Conservation (phyloP, 345 rosid species). For the Brassica rapa region DNA sequence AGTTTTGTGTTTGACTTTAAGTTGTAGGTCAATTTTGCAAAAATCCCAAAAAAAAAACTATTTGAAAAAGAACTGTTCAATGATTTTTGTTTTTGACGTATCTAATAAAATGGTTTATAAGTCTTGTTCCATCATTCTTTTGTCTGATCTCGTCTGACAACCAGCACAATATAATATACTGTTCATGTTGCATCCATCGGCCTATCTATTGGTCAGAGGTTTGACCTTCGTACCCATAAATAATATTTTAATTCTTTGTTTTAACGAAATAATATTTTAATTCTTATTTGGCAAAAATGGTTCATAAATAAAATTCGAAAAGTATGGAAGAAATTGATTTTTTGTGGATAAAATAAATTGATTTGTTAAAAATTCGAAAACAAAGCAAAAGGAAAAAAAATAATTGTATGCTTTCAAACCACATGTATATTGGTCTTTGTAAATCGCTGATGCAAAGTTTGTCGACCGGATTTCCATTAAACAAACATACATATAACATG, state of each 20-base stretch:
- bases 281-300: background rate
- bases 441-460: background rate
- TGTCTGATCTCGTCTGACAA: constrained; percentile 24
- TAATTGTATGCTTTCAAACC: background rate
- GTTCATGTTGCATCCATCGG: constrained; percentile 7
- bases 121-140: constrained; percentile 9
- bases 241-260: background rate
- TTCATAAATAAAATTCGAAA: background rate
- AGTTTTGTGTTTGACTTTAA: no score
- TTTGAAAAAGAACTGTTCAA: background rate
- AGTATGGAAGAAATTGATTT: background rate
- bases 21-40: no score
- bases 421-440: background rate
- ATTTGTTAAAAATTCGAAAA: constrained; percentile 4
- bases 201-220: background rate
- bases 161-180: background rate
- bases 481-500: background rate
- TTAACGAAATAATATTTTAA: background rate
- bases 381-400: background rate
- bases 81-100: background rate
- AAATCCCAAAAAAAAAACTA: no score
- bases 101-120: background rate
- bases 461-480: background rate
- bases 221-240: constrained; percentile 13
- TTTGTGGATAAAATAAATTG: background rate